Evolutionary conservation across 371 early-diverging fungal genomes (phyloP).

Genomic region (Caulochytrium protostelioides): DNA sequence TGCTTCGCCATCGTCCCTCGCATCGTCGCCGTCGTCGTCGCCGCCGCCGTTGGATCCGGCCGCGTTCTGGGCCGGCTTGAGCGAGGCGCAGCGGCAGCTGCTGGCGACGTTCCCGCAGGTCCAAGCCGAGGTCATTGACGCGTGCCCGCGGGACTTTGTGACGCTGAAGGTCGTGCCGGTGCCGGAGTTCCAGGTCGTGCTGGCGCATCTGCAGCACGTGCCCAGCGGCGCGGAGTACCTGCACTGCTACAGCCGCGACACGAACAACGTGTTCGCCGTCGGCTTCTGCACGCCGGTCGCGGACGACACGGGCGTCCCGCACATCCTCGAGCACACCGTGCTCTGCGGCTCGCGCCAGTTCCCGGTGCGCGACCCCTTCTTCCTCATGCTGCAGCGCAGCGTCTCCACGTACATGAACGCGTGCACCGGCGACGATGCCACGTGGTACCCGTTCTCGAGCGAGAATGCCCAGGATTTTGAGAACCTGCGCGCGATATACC

Average conservation of each 20-base stretch:
- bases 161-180: constrained; percentile 16
- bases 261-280: constrained; percentile 77
- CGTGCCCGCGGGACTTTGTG: too few species aligned
- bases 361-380: constrained; percentile 90
- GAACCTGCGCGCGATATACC: constrained; percentile 72
- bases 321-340: constrained; percentile 86
- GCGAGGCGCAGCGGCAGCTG: too few species aligned
- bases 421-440: constrained; percentile 70
- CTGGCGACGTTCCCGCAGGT: too few species aligned
- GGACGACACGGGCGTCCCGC: constrained; percentile 73
- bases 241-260: constrained; percentile 63
- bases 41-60: too few species aligned
- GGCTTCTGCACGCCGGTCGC: constrained; percentile 68
- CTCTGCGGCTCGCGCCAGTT: constrained; percentile 69
- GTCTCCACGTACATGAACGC: constrained; percentile 95
- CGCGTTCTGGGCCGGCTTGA: too few species aligned
- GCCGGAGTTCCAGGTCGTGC: constrained; percentile 44
- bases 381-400: constrained; percentile 90
- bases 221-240: constrained; percentile 68
- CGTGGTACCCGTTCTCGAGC: constrained; percentile 83
- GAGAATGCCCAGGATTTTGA: constrained; percentile 63
- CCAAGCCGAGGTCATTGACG: too few species aligned
- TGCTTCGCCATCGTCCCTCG: too few species aligned
- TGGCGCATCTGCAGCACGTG: constrained; percentile 41
- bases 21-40: too few species aligned